These are phyloP conservation scores for Cryphonectria nitschkei DNA, from an alignment of 2,329 filamentous ascomycete species.

Conservation along the genomic window DNA sequence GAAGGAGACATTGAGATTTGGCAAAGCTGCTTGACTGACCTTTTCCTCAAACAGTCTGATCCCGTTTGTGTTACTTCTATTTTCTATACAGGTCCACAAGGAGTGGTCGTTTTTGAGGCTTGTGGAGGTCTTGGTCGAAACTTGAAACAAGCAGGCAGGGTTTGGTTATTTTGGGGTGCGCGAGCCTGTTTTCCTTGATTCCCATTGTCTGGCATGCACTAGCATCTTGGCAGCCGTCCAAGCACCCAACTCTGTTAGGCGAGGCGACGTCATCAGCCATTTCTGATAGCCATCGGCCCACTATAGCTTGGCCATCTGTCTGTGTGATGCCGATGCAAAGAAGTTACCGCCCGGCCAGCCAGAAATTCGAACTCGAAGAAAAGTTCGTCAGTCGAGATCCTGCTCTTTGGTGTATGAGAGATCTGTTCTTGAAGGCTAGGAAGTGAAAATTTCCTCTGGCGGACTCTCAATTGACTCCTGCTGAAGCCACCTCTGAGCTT, in stretches of 20 bases:
- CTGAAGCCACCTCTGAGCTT: not conserved
- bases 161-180: not conserved
- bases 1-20: not conserved
- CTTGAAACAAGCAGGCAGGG: not conserved
- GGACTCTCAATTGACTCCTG: not conserved
- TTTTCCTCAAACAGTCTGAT: too few relatives aligned
- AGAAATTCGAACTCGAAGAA: not conserved
- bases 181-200: slow-evolving; percentile 6
- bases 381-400: not conserved
- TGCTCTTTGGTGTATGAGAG: not conserved
- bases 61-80: not conserved
- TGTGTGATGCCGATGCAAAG: not conserved
- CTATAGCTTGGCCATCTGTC: not conserved
- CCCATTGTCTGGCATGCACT: not conserved
- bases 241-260: not conserved
- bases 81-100: not conserved
- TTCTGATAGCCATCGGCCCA: not conserved
- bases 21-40: not conserved
- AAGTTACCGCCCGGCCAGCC: not conserved
- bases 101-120: not conserved
- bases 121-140: not conserved
- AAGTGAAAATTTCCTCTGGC: not conserved
- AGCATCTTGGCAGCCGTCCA: slow-evolving; percentile 2
- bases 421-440: not conserved
- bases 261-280: slow-evolving; percentile 2